Evolutionary conservation across 148 eudicot genomes (phyloP).

Genomic region (Nepenthes gracilis): DNA sequence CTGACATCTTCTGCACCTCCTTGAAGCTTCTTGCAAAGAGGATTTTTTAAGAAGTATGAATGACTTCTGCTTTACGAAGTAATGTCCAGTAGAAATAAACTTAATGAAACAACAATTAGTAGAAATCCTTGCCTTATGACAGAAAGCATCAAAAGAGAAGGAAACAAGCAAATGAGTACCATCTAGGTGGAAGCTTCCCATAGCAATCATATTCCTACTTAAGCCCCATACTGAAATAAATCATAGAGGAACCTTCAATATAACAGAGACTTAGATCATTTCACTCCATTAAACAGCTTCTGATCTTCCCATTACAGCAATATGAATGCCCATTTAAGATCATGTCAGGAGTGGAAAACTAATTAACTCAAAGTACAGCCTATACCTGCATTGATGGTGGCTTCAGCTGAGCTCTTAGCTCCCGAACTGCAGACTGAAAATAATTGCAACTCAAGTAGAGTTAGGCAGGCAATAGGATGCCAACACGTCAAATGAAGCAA

Average conservation of each 20-base stretch:
- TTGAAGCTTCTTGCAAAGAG: not conserved
- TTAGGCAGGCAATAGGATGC: not conserved
- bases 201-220: too few species aligned
- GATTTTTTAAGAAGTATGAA: not conserved
- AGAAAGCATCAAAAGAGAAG: too few species aligned
- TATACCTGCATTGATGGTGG: conserved; percentile 96
- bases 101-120: too few species aligned
- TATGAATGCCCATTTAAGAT: not conserved
- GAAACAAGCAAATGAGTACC: too few species aligned
- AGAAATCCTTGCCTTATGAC: too few species aligned
- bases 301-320: not conserved
- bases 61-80: too few species aligned
- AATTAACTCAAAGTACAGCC: not conserved
- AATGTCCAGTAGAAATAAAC: not conserved
- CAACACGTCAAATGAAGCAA: not conserved
- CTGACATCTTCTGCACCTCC: not conserved
- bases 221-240: too few species aligned
- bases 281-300: not conserved
- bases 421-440: conserved; percentile 83
- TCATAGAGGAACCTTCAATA: too few species aligned
- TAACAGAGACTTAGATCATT: too few species aligned
- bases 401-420: conserved; percentile 81
- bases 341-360: not conserved
- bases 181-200: too few species aligned
- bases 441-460: not conserved